Evolutionary conservation across 495 filamentous ascomycete species (phyloP).

Genomic region (Aspergillus carlsbadensis): DNA sequence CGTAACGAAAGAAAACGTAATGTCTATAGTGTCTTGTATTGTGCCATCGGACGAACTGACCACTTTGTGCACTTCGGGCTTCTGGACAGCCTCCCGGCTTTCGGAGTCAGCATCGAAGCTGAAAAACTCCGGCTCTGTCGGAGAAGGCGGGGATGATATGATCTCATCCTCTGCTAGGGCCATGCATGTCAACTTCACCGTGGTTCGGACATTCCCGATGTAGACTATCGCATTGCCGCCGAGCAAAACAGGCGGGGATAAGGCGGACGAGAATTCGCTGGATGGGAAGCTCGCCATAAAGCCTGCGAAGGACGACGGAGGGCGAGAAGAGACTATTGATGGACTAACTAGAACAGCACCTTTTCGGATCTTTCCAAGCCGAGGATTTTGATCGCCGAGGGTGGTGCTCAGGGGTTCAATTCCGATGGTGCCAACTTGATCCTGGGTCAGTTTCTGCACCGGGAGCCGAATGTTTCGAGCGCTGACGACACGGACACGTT

Average conservation of each 20-base stretch:
- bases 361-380: constrained; percentile 62
- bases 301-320: constrained; percentile 44
- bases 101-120: constrained; percentile 58
- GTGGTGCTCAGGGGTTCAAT: constrained; percentile 55
- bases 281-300: constrained; percentile 49
- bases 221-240: constrained; percentile 75
- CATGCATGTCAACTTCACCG: constrained; percentile 66
- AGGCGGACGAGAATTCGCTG: constrained; percentile 37
- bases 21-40: constrained; percentile 49
- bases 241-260: constrained; percentile 47
- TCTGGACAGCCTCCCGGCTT: constrained; percentile 34
- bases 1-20: constrained; percentile 72
- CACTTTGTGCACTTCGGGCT: constrained; percentile 16
- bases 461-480: constrained; percentile 86
- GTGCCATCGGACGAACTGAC: constrained; percentile 28
- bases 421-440: constrained; percentile 89
- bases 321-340: constrained; percentile 44
- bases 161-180: constrained; percentile 36
- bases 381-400: constrained; percentile 23
- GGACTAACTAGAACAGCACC: constrained; percentile 76
- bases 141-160: constrained; percentile 31
- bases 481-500: constrained; percentile 73
- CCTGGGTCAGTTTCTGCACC: constrained; percentile 69
- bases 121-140: constrained; percentile 59
- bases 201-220: constrained; percentile 80